These are phyloP conservation scores for Casuarina glauca DNA, from an alignment of 306 rosid species.

Conservation along the genomic window DNA sequence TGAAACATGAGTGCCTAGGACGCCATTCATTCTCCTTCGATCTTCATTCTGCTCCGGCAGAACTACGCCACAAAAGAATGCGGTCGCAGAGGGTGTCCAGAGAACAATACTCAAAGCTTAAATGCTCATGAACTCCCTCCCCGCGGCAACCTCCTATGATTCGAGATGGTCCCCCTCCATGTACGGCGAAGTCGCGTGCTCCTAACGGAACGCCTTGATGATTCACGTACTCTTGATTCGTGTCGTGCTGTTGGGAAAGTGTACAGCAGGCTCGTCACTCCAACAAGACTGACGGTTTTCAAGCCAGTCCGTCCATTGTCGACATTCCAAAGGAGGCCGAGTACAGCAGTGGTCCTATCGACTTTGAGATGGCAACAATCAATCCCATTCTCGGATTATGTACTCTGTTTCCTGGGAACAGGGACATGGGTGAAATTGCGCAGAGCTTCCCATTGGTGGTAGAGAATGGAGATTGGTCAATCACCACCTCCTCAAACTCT, in stretches of 20 bases:
- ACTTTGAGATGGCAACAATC: slow-evolving; percentile 72
- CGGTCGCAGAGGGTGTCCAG: slow-evolving; percentile 71
- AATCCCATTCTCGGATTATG: slow-evolving; percentile 70
- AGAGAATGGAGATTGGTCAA: slow-evolving; percentile 21
- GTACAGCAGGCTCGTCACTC: slow-evolving; percentile 63
- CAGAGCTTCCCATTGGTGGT: slow-evolving; percentile 77
- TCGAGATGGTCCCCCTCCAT: slow-evolving; percentile 81
- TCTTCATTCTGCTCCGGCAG: background rate
- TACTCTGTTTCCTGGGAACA: slow-evolving; percentile 54
- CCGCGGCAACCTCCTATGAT: slow-evolving; percentile 69
- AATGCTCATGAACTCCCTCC: slow-evolving; percentile 74
- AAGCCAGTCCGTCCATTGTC: too few relatives aligned
- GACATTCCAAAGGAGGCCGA: background rate
- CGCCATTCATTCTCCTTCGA: too few relatives aligned
- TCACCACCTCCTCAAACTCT: too few relatives aligned
- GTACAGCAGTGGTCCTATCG: slow-evolving; percentile 40
- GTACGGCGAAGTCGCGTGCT: slow-evolving; percentile 57
- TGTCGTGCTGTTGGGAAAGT: slow-evolving; percentile 39
- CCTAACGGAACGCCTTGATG: slow-evolving; percentile 46
- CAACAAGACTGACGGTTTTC: slow-evolving; percentile 34
- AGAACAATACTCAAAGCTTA: slow-evolving; percentile 70
- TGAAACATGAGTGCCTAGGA: too few relatives aligned
- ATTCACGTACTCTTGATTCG: slow-evolving; percentile 45
- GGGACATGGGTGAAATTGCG: slow-evolving; percentile 68
- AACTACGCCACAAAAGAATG: slow-evolving; percentile 41